Percentiles rank a stretch among this genome's conserved stretches.
phyloP scores from a whole-genome alignment of 352 stramenopile species.

The Globisporangium yorkense region DNA sequence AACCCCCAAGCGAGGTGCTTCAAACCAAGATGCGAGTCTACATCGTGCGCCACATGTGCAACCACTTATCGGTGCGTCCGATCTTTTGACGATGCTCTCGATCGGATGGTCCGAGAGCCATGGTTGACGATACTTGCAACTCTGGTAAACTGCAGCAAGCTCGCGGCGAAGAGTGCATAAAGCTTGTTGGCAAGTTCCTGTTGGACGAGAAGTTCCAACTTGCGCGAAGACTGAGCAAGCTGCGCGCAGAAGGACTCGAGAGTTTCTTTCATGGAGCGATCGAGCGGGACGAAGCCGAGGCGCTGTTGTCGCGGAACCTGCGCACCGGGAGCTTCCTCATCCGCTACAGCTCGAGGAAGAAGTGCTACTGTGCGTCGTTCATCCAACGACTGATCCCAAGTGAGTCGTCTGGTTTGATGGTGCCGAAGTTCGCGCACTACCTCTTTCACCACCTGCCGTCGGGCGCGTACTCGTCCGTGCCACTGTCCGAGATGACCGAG shows the following conservation, averaged over 20 bases:
- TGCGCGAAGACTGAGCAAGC: constrained; percentile 39
- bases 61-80: constrained; percentile 56
- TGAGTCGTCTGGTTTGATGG: constrained; percentile 1
- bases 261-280: constrained; percentile 80
- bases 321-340: constrained; percentile 61
- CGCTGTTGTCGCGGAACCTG: constrained; percentile 25
- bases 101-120: not conserved
- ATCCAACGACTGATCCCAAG: constrained; percentile 40
- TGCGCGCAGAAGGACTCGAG: constrained; percentile 55
- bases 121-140: not conserved
- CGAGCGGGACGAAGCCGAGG: constrained; percentile 39
- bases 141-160: constrained; percentile 31
- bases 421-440: constrained; percentile 56
- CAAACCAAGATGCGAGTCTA: constrained; percentile 43
- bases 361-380: constrained; percentile 69
- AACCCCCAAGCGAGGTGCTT: constrained; percentile 12
- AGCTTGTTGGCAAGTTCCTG: constrained; percentile 40
- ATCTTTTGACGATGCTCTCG: not conserved
- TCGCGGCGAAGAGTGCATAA: constrained; percentile 45
- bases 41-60: constrained; percentile 70
- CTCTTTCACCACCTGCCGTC: constrained; percentile 63
- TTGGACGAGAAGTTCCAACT: constrained; percentile 67
- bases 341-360: constrained; percentile 57
- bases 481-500: constrained; percentile 40
- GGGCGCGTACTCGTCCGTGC: constrained; percentile 57